phyloP scores from a whole-genome alignment of 129 eudicot species.

The Artemisia tridentata region DNA sequence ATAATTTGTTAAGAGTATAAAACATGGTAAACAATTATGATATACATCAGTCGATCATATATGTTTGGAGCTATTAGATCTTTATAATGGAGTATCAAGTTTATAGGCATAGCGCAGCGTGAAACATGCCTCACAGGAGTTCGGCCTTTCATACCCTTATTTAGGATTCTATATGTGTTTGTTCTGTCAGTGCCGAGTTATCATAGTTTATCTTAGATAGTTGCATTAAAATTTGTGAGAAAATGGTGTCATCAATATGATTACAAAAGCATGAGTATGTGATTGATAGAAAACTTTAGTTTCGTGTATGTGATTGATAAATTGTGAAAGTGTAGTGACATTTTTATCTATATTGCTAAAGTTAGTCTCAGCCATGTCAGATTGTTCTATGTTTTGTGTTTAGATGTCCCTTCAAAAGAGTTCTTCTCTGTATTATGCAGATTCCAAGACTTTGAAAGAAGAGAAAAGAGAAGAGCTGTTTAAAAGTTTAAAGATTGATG shows the following conservation, averaged over 20 bases:
- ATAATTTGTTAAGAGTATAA: neutral
- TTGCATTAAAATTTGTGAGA: neutral
- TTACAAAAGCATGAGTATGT: too few relatives aligned
- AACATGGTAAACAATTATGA: too few relatives aligned
- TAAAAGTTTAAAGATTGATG: slow-evolving; percentile 75
- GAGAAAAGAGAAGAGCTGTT: slow-evolving; percentile 91
- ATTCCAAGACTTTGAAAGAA: slow-evolving; percentile 94
- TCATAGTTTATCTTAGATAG: neutral
- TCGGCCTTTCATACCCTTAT: neutral
- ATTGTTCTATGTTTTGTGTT: neutral
- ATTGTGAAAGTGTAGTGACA: too few relatives aligned
- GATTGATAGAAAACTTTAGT: too few relatives aligned
- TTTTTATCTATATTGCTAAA: too few relatives aligned
- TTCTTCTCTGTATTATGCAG: slow-evolving; percentile 34
- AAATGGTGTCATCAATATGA: too few relatives aligned
- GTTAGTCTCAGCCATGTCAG: neutral
- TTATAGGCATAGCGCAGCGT: neutral
- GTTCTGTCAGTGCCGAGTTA: neutral
- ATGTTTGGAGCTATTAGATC: neutral
- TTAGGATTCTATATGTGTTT: neutral
- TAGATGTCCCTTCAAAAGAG: neutral
- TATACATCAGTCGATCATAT: neutral
- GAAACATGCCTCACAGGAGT: neutral
- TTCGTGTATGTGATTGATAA: too few relatives aligned
- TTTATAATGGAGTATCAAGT: neutral